Evolutionary conservation across 2,329 filamentous ascomycete genomes (phyloP), one percentile per base, ranked within the genome.

Genomic region (Ilyonectria sp.): DNA sequence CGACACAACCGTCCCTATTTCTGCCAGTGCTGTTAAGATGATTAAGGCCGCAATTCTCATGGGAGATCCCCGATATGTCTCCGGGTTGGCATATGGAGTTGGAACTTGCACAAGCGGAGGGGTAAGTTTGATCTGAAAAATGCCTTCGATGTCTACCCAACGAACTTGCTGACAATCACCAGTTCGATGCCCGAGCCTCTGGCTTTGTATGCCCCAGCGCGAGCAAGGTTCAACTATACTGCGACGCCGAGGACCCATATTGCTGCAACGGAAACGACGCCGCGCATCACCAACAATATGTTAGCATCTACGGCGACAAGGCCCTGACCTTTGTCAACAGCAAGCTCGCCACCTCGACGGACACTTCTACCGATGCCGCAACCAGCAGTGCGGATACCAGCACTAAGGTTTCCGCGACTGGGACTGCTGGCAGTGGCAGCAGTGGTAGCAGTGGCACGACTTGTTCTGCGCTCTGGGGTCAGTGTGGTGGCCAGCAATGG

Each of bases 11-110:
- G 79, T 84, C 1, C 79, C 80, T 2, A 77, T 88, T 5, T 82
- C 81, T 2, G 80, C 83, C 0, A 82, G 80, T 6, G 86, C 88
- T 3, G 78, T 90, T 8, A 80, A 79, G 4, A 85, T 86, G 75
- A 86, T 92, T 71, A 90, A 90, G 78, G 90, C 88, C 0, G 88
- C 86, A 15, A 90, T 92, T 71, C 88, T 91, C 76, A 87, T 91
- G 85, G 90, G 90, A 7, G 86, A 90, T 73, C 91, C 91, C 4
- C 84, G 89, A 65, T 87, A 88, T 72, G 81, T 84, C 8, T 77
- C 80, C 6, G 89, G 89, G 0, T 78, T 90, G 35, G 76, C 88
- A 0, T 91, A 90, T 75, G 85, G 88, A 60, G 87, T 90, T 44
- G 90, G 90, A 13, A 90, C 88, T 0, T 91, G 89, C 79, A 81